Conservation (phyloP, 805 yeast genomes). For the Maudiozyma serrabonitensis region DNA sequence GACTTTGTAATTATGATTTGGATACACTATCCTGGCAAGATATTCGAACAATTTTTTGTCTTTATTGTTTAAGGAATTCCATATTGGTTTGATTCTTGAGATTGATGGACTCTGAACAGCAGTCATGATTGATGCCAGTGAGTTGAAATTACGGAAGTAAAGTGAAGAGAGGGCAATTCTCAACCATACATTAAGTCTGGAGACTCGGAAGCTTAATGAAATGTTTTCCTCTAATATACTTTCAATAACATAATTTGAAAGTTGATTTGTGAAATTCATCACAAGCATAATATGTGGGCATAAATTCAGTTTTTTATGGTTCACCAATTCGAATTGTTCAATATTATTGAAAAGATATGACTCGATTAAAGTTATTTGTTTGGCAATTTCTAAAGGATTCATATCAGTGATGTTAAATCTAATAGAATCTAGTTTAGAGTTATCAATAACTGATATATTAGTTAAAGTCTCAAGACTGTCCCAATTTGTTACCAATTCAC, state of each 20-base stretch:
- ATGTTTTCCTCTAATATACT: slow-evolving; percentile 47
- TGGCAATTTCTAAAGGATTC: slow-evolving; percentile 67
- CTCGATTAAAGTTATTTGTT: slow-evolving; percentile 66
- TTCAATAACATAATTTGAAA: slow-evolving; percentile 66
- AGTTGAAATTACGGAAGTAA: slow-evolving; percentile 65
- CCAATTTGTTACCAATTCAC: background rate
- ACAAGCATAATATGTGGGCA: slow-evolving; percentile 59
- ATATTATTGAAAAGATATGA: slow-evolving; percentile 54
- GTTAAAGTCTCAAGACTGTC: background rate
- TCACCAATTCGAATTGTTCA: slow-evolving; percentile 54
- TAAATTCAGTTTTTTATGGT: slow-evolving; percentile 46
- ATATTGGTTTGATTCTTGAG: slow-evolving; percentile 49
- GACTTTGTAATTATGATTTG: slow-evolving; percentile 60
- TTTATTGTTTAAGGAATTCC: slow-evolving; percentile 50
- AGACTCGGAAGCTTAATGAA: slow-evolving; percentile 39
- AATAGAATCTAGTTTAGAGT: background rate
- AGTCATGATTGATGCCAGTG: slow-evolving; percentile 70
- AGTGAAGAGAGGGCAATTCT: slow-evolving; percentile 64
- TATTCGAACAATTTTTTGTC: slow-evolving; percentile 55
- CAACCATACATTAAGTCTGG: slow-evolving; percentile 58
- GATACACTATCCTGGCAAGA: slow-evolving; percentile 59
- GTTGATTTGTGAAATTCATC: slow-evolving; percentile 56
- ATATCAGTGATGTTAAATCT: slow-evolving; percentile 30
- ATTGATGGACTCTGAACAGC: slow-evolving; percentile 64
- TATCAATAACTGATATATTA: background rate